Evolutionary conservation across 305 asterid genomes (phyloP).

Genomic region (Solanum hybrid): DNA sequence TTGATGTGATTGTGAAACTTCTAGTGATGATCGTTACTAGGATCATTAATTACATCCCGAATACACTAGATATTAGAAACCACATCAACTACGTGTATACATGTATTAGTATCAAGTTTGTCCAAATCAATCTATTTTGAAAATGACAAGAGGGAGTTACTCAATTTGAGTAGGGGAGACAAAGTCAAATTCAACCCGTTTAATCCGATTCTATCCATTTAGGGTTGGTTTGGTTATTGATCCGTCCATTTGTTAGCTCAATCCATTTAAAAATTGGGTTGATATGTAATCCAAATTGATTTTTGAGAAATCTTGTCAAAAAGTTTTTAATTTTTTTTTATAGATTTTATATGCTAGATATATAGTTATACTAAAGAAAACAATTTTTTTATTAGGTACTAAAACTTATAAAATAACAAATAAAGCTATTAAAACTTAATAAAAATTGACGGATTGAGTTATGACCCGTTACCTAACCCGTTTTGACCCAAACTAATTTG

Average conservation of each 20-base stretch:
- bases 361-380: too few relatives aligned
- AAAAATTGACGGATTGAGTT: too few relatives aligned
- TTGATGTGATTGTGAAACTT: not conserved
- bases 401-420: too few relatives aligned
- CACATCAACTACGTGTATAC: not conserved
- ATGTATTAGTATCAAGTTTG: not conserved
- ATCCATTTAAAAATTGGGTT: not conserved
- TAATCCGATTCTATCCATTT: rapidly evolving
- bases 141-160: not conserved
- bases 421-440: too few relatives aligned
- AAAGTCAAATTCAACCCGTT: not conserved
- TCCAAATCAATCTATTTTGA: not conserved
- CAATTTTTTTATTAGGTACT: not conserved
- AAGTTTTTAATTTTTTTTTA: rapidly evolving
- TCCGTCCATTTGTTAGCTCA: not conserved
- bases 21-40: not conserved
- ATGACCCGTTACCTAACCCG: too few relatives aligned
- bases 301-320: not conserved
- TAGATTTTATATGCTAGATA: too few relatives aligned
- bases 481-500: too few relatives aligned
- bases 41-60: not conserved
- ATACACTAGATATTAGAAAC: not conserved
- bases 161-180: not conserved
- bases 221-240: not conserved
- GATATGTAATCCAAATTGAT: not conserved